Evolutionary conservation across 2,329 filamentous ascomycete genomes (phyloP).

Genomic region (Acephala macrosclerotiorum): DNA sequence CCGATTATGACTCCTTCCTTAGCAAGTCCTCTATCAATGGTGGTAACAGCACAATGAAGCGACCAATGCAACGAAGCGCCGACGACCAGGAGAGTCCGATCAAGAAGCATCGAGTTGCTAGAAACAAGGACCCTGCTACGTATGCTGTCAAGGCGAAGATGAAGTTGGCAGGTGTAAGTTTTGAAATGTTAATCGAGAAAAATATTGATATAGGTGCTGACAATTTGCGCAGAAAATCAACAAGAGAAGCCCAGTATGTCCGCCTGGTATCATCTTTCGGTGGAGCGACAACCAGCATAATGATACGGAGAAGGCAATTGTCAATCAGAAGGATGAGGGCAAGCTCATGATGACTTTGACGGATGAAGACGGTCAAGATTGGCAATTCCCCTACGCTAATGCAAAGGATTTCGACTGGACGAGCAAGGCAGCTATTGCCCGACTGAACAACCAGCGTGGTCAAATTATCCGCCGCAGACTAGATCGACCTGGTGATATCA

Average conservation of each 20-base stretch:
- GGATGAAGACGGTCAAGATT: background rate
- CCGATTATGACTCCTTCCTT: no score
- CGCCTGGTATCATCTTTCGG: background rate
- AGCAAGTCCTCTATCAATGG: no score
- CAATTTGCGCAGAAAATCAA: background rate
- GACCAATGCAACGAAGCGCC: no score
- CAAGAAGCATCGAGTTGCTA: no score
- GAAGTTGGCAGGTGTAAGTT: no score
- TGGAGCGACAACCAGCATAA: background rate
- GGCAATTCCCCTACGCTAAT: background rate
- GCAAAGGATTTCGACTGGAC: background rate
- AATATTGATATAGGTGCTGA: background rate
- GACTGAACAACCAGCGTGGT: background rate
- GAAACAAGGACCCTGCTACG: no score
- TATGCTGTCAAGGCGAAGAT: no score
- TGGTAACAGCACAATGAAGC: no score
- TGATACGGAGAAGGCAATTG: background rate
- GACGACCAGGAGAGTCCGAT: no score
- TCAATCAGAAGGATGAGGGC: background rate
- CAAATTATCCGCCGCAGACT: background rate
- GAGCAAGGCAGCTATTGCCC: background rate
- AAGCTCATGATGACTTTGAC: background rate
- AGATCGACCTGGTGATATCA: background rate
- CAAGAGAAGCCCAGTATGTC: background rate
- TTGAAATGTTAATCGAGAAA: no score